Evolutionary conservation across 208 protist species (phyloP), one percentile per base, ranked within the genome.

Genomic region (Trypanosoma cruzi): DNA sequence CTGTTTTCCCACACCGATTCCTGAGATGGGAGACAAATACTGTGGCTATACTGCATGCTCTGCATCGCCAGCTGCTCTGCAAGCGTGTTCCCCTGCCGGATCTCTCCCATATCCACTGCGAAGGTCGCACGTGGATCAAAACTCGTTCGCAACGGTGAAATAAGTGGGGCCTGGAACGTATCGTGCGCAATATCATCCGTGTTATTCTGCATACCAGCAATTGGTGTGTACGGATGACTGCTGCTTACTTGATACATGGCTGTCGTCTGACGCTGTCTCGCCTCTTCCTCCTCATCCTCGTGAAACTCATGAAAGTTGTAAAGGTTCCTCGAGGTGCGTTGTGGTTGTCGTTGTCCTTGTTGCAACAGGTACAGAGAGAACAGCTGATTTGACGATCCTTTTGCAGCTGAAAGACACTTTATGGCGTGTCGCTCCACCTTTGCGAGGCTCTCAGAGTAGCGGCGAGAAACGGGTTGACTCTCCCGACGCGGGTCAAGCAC

Each of bases 381-480:
- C 14, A 61, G 55, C 29, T 34, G 56, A 10, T 11, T 34, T 20
- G 34, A 26, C 40, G 31, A 1, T 11, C 49, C 22, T 16, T 24
- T n/a, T 18, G 55, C 5, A 2, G 63, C 40, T 10, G 37, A 26
- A 42, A 69, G 70, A 34, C 75, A 79, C 57, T 84, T 84, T 69
- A 86, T 44, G 2, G 87, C 84, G 56, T 90, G 75, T 16, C 53
- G 61, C 68, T 85, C 73, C 59, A 86, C 75, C 56, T 77, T 75
- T 22, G 64, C 56, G 40, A 72, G 40, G 61, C 77, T 71, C 48
- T 71, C 59, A 8, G 86, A 86, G 68, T 82, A 85, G 3, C 76
- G 53, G 11, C 84, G 81, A 11, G 84, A 79, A 37, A 86, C 84
- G 22, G 64, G 77, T 69, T 92, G 89, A 34, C 71, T 80, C 64